Percentiles rank a stretch among this genome's conserved stretches.
These are phyloP conservation scores for Didymella sp. DNA, from an alignment of 2,329 filamentous ascomycete genomes.

Conservation along the genomic window DNA sequence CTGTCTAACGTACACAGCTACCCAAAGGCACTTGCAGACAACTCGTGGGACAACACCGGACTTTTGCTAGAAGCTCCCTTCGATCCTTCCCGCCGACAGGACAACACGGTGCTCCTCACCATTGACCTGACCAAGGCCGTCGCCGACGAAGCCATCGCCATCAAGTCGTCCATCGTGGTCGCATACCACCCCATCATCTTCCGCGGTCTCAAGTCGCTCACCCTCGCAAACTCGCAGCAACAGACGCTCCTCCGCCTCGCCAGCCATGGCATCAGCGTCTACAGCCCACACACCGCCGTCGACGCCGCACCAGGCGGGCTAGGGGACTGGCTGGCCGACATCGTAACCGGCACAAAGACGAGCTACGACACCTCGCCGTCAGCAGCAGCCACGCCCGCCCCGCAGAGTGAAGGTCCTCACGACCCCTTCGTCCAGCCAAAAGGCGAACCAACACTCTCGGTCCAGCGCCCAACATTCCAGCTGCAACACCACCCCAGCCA, in stretches of 20 bases:
- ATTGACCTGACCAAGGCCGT: conserved; percentile 91
- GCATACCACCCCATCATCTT: conserved; percentile 99
- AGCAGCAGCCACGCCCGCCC: conserved; percentile 63
- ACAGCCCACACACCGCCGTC: conserved; percentile 93
- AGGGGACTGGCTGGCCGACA: conserved; percentile 92
- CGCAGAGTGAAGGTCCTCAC: conserved; percentile 29
- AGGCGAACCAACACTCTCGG: neutral
- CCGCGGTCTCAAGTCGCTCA: conserved; percentile 86
- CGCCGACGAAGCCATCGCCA: conserved; percentile 84
- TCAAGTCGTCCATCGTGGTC: conserved; percentile 79
- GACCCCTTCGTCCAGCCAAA: conserved; percentile 45
- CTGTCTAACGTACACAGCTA: conserved; percentile 64
- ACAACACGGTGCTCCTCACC: conserved; percentile 77
- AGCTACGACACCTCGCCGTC: conserved; percentile 60
- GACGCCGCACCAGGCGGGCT: conserved; percentile 86
- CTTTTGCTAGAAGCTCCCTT: conserved; percentile 74
- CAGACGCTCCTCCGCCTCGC: conserved; percentile 81
- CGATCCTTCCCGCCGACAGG: conserved; percentile 61
- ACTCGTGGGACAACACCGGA: conserved; percentile 96
- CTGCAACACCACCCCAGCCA: conserved; percentile 60
- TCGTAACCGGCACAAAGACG: conserved; percentile 68
- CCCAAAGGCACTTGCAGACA: conserved; percentile 86
- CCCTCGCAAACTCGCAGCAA: conserved; percentile 84
- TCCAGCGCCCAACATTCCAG: conserved; percentile 52
- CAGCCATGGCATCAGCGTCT: conserved; percentile 89